Evolutionary conservation across 2,329 filamentous ascomycete species (phyloP), one percentile per base, ranked within the genome.

Genomic region (Plenodomus tracheiphilus): DNA sequence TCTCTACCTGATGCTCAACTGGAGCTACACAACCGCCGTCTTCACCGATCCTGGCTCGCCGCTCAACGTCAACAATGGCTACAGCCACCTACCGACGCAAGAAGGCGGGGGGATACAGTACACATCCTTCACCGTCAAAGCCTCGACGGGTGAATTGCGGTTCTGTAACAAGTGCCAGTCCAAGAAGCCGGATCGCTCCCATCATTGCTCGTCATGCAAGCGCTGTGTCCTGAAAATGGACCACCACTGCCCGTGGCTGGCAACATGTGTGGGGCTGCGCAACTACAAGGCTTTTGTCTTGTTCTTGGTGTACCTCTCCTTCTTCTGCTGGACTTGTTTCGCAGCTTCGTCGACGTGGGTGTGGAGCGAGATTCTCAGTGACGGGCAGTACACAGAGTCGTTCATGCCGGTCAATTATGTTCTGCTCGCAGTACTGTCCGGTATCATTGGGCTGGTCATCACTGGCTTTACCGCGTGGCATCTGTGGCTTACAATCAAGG

Each of bases 181-280:
- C 43, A 85, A 89, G 55, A 99, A 99, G 77, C 94, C 94, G 36
- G 94, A 99, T 75, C 89, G 94, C 53, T 86, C 93, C 25, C 94
- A 99, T 73, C 94, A 99, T 77, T 99, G 94, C 80, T 96, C 91
- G 10, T 95, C 91, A 3, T 99, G 94, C 75, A 85, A 87, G 60
- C 87, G 88, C 66, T 99, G 94, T 72, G 92, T 99, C 20, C 80
- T 99, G 72, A 99, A 99, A 79, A 99, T 99, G 94, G 94, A 99
- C 70, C 94, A 99, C 73, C 94, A 99, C 76, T 99, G 94, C 71
- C 94, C 94, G 15, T 99, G 94, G 94, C 81, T 99, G 41, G 93
- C 94, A 21, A 96, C 91, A 3, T 99, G 94, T 73, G 89, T 99
- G 51, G 94, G 94, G 17, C 78, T 99, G 56, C 85, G 85, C 67